These are phyloP conservation scores for Carallia brachiata DNA, from an alignment of 345 rosid genomes.

Conservation along the genomic window DNA sequence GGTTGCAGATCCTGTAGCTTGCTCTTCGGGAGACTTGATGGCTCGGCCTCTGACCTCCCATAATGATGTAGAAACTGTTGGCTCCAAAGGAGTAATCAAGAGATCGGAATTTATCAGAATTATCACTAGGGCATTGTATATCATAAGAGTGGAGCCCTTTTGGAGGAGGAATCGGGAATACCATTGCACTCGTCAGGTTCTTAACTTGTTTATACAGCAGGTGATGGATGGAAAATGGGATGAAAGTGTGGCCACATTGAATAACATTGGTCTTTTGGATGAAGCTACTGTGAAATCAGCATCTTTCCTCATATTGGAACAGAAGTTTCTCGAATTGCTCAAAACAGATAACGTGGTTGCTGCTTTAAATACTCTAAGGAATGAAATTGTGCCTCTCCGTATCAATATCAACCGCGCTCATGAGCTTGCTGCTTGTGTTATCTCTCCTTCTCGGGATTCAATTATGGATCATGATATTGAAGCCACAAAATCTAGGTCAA, in stretches of 20 bases:
- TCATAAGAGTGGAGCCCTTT: constrained; percentile 52
- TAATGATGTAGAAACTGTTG: constrained; percentile 52
- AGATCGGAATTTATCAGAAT: constrained; percentile 57
- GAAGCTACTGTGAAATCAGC: constrained; percentile 53
- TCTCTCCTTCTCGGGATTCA: constrained; percentile 34
- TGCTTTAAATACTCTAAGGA: constrained; percentile 55
- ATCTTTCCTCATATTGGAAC: constrained; percentile 60
- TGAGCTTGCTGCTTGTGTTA: constrained; percentile 51
- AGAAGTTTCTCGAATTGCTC: constrained; percentile 59
- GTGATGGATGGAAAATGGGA: constrained; percentile 65
- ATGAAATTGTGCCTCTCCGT: constrained; percentile 59
- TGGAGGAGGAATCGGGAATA: constrained; percentile 74
- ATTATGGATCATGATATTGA: constrained; percentile 30
- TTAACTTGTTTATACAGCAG: constrained; percentile 44
- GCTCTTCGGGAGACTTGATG: constrained; percentile 61
- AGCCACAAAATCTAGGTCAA: constrained; percentile 40
- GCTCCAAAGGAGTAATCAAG: constrained; percentile 58
- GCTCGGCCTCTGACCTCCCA: constrained; percentile 68
- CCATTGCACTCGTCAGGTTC: constrained; percentile 44
- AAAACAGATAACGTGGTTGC: constrained; percentile 38
- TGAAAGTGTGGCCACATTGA: constrained; percentile 55
- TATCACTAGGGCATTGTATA: constrained; percentile 60
- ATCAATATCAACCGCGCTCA: constrained; percentile 45
- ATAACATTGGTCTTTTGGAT: constrained; percentile 47
- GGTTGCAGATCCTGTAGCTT: constrained; percentile 30